Evolutionary conservation across 148 eudicot species (phyloP).

Genomic region (Hydrangea macrophylla): DNA sequence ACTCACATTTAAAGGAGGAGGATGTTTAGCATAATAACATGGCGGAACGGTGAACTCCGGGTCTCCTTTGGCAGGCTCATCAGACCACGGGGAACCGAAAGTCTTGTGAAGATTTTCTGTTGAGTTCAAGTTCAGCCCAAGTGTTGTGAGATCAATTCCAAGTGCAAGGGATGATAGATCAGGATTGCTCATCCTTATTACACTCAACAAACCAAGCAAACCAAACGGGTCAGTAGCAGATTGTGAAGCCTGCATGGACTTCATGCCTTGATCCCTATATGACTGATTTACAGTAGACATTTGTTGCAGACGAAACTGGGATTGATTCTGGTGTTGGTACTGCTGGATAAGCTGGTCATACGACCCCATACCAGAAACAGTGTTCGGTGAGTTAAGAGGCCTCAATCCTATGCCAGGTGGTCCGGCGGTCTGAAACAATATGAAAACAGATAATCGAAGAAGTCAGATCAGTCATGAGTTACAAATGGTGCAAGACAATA

Average conservation of each 20-base stretch:
- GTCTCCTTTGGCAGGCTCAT: slow-evolving; percentile 66
- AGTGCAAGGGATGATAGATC: slow-evolving; percentile 74
- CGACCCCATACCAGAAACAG: slow-evolving; percentile 42
- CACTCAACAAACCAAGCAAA: slow-evolving; percentile 63
- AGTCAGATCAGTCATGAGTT: no score
- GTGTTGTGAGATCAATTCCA: slow-evolving; percentile 73
- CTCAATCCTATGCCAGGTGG: slow-evolving; percentile 46
- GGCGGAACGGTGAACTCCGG: slow-evolving; percentile 67
- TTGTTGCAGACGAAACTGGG: slow-evolving; percentile 59
- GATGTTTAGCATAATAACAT: slow-evolving; percentile 54
- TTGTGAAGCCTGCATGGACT: slow-evolving; percentile 70
- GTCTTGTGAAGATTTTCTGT: slow-evolving; percentile 67
- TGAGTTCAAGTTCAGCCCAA: slow-evolving; percentile 71
- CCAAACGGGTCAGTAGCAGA: slow-evolving; percentile 65
- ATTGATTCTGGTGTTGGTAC: slow-evolving; percentile 67
- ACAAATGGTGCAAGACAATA: background rate
- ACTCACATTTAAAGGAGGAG: slow-evolving; percentile 60
- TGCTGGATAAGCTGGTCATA: slow-evolving; percentile 73
- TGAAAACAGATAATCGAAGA: background rate
- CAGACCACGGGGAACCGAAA: slow-evolving; percentile 89
- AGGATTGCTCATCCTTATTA: slow-evolving; percentile 63
- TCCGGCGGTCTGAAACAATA: slow-evolving; percentile 20
- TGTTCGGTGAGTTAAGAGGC: slow-evolving; percentile 41
- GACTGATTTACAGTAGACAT: slow-evolving; percentile 66
- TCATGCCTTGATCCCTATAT: slow-evolving; percentile 72